Evolutionary conservation across 176 grass and related monocot species (phyloP).

Genomic region (Stipa capillata): DNA sequence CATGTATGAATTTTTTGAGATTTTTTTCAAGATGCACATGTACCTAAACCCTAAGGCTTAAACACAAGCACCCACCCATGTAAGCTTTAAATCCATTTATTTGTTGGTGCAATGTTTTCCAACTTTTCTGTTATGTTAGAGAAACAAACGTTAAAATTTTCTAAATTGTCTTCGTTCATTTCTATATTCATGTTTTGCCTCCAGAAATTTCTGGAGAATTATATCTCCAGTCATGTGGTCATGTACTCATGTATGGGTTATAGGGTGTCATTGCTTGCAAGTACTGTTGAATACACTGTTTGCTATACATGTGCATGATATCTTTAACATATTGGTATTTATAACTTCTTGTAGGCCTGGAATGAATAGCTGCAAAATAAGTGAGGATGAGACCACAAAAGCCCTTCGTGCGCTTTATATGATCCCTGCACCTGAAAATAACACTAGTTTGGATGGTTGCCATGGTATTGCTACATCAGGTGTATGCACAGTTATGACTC

Average conservation of each 20-base stretch:
- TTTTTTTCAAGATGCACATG: too few species aligned
- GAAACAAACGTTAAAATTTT: background rate
- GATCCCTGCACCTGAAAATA: conserved; percentile 37
- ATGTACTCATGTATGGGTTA: background rate
- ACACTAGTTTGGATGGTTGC: conserved; percentile 1
- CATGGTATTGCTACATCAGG: conserved; percentile 25
- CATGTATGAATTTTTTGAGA: too few species aligned
- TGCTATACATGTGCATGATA: background rate
- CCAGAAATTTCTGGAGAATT: background rate
- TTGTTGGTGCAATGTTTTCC: background rate
- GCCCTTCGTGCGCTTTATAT: conserved; percentile 33
- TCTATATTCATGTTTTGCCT: background rate
- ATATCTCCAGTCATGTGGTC: background rate
- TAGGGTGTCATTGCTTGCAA: conserved; percentile 4
- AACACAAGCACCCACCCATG: too few species aligned
- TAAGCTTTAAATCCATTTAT: too few species aligned
- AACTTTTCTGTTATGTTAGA: background rate
- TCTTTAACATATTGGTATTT: conserved; percentile 10
- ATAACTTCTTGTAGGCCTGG: conserved; percentile 42
- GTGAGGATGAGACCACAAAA: conserved; percentile 52
- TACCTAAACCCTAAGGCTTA: too few species aligned
- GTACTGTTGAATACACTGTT: conserved; percentile 1
- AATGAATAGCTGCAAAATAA: conserved; percentile 59
- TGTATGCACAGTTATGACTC: background rate
- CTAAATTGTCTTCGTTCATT: background rate